phyloP scores from a whole-genome alignment of 2,329 filamentous ascomycete species.

The Phyllosticta capitalensis region DNA sequence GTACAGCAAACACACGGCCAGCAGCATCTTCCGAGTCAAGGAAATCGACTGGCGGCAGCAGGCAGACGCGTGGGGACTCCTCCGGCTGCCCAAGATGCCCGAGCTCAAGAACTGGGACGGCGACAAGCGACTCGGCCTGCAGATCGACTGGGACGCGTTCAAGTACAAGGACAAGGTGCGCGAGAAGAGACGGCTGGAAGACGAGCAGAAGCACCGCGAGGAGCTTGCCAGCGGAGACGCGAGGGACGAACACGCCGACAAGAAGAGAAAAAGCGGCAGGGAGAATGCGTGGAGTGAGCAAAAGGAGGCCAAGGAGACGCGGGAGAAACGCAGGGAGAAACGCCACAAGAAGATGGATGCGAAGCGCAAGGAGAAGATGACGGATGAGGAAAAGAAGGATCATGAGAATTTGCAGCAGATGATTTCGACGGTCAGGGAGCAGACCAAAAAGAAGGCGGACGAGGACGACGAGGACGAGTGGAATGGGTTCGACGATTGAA shows the following conservation, averaged over 20 bases:
- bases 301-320: slow-evolving; percentile 24
- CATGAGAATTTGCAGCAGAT: slow-evolving; percentile 17
- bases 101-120: slow-evolving; percentile 49
- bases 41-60: slow-evolving; percentile 81
- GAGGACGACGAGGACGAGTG: slow-evolving; percentile 19
- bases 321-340: slow-evolving; percentile 26
- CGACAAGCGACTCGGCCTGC: slow-evolving; percentile 33
- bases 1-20: slow-evolving; percentile 84
- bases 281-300: slow-evolving; percentile 28
- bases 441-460: slow-evolving; percentile 17
- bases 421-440: slow-evolving; percentile 17
- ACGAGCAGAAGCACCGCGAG: slow-evolving; percentile 22
- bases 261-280: slow-evolving; percentile 17
- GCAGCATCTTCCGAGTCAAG: slow-evolving; percentile 74
- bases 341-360: slow-evolving; percentile 17
- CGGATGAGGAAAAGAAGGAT: slow-evolving; percentile 25
- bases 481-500: slow-evolving; percentile 17
- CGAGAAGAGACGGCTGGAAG: slow-evolving; percentile 33
- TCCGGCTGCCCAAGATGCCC: slow-evolving; percentile 87
- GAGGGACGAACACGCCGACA: slow-evolving; percentile 6
- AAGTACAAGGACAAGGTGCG: slow-evolving; percentile 37
- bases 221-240: neutral
- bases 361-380: slow-evolving; percentile 19
- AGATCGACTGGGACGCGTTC: slow-evolving; percentile 31
- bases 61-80: slow-evolving; percentile 73